phyloP scores from a whole-genome alignment of 2,329 filamentous ascomycete species.

The Monosporascus ibericus region DNA sequence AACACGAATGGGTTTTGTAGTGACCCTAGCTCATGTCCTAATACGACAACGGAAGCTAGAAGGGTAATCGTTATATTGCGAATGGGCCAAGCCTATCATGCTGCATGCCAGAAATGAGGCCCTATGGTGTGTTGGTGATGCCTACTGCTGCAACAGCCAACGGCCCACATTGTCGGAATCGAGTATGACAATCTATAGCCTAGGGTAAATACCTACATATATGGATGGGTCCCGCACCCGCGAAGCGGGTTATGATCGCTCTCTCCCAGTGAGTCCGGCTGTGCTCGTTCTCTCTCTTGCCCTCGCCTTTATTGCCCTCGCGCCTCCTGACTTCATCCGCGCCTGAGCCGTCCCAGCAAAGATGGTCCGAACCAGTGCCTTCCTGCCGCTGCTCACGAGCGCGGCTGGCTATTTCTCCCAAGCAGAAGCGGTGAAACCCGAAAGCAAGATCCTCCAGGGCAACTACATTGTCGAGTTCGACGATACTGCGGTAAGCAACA shows the following conservation, averaged over 20 bases:
- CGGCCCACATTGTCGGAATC: not conserved
- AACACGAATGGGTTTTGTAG: not conserved
- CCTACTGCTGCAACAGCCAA: not conserved
- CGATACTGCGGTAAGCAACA: constrained; percentile 35
- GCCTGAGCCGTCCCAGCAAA: constrained; percentile 3
- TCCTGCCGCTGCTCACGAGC: constrained; percentile 21
- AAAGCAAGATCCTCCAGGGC: constrained; percentile 32
- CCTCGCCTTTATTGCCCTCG: constrained; percentile 4
- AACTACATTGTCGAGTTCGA: constrained; percentile 50
- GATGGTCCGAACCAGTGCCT: constrained; percentile 21
- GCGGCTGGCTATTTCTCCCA: constrained; percentile 14
- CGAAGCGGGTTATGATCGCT: constrained; percentile 1
- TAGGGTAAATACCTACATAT: constrained; percentile 11
- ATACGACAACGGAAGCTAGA: constrained; percentile 17
- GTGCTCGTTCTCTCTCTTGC: constrained; percentile 7
- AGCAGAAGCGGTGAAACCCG: constrained; percentile 11
- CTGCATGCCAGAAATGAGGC: constrained; percentile 10
- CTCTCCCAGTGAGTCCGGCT: constrained; percentile 3
- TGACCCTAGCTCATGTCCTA: constrained; percentile 5
- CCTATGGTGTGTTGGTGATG: not conserved
- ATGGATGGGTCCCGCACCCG: constrained; percentile 8
- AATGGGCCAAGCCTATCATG: constrained; percentile 10
- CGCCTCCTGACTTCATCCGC: constrained; percentile 4
- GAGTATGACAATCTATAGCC: not conserved
- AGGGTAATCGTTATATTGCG: constrained; percentile 9